phyloP scores from a whole-genome alignment of 1,139 yeast species.

The Eremothecium sinecaudum region DNA sequence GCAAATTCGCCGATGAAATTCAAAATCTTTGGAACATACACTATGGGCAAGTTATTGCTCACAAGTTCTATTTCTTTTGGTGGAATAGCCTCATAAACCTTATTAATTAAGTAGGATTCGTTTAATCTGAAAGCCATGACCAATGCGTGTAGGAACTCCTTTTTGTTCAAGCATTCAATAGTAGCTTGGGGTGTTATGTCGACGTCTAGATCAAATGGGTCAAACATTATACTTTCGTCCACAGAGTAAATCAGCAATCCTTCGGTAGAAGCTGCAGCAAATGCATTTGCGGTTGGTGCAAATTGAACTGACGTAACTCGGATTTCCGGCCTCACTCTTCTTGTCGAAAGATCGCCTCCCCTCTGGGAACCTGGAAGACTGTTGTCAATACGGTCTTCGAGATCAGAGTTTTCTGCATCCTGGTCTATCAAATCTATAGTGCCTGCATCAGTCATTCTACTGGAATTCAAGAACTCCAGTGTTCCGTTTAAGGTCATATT shows the following conservation, averaged over 20 bases:
- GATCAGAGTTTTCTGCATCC: slow-evolving; percentile 77
- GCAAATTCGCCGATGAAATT: slow-evolving; percentile 63
- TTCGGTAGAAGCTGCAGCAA: slow-evolving; percentile 94
- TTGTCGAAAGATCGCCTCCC: slow-evolving; percentile 73
- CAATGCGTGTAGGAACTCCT: slow-evolving; percentile 69
- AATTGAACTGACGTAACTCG: slow-evolving; percentile 69
- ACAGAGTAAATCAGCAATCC: slow-evolving; percentile 78
- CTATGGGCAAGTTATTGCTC: slow-evolving; percentile 58
- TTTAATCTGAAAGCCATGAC: slow-evolving; percentile 92
- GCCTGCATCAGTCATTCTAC: slow-evolving; percentile 81
- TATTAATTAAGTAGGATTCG: slow-evolving; percentile 63
- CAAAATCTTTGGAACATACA: slow-evolving; percentile 62
- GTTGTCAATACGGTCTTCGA: slow-evolving; percentile 70
- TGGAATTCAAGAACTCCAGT: slow-evolving; percentile 64
- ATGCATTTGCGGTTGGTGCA: slow-evolving; percentile 84
- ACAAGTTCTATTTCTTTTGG: slow-evolving; percentile 60
- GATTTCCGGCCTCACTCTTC: slow-evolving; percentile 71
- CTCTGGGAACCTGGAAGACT: slow-evolving; percentile 81
- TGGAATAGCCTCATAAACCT: slow-evolving; percentile 71
- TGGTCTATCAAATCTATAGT: slow-evolving; percentile 73
- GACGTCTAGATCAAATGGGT: slow-evolving; percentile 89
- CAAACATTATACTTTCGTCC: slow-evolving; percentile 68
- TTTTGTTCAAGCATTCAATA: slow-evolving; percentile 50
- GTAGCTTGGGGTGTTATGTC: slow-evolving; percentile 84
- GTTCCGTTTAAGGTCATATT: slow-evolving; percentile 94